Evolutionary conservation across 768 basidiomycete genomes (phyloP), one percentile per base, ranked within the genome.

Genomic region (Arthromyces matolae): DNA sequence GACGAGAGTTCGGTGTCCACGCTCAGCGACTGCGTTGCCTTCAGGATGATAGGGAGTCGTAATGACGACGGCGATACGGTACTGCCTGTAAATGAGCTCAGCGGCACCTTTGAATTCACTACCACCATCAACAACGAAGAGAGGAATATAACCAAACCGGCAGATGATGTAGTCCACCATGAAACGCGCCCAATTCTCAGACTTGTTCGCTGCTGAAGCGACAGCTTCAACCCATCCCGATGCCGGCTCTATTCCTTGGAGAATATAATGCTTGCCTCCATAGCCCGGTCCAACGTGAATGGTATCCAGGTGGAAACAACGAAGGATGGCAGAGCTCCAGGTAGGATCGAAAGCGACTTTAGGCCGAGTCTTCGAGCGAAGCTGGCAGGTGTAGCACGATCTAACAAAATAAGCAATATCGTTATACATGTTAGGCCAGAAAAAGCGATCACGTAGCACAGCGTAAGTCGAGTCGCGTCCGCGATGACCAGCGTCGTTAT

Each of bases 371-470:
- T 49, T 53, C 6, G 57, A 50, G 0, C 53, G 49, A 5, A 60
- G 50, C 47, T 72, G 69, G 23, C 69, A 72, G 10, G 56, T 47
- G 12, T 63, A 50, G 48, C 70, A 72, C 0, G 68, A 67, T 3
- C 59, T 27, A 0, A 70, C 54, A 24, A 62, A 66, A 41, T 59
- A 66, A 1, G 51, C 24, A 7, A 67, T 41, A 13, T 65, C 53
- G 8, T 57, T 44, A 24, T 60, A 54, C 64, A 69, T 66, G 38
- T 65, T 57, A 0, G 65, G 71, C 71, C 70, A 71, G 51, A 64
- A n/a, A n/a, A n/a, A n/a, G n/a, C n/a, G n/a, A n/a, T n/a, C n/a
- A n/a, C n/a, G n/a, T n/a, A n/a, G n/a, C n/a, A n/a, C n/a, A n/a
- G n/a, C n/a, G n/a, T n/a, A n/a, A n/a, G n/a, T n/a, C n/a, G n/a